Conservation (phyloP, 805 yeast species). For the Tetrapisispora pingtungensis region DNA sequence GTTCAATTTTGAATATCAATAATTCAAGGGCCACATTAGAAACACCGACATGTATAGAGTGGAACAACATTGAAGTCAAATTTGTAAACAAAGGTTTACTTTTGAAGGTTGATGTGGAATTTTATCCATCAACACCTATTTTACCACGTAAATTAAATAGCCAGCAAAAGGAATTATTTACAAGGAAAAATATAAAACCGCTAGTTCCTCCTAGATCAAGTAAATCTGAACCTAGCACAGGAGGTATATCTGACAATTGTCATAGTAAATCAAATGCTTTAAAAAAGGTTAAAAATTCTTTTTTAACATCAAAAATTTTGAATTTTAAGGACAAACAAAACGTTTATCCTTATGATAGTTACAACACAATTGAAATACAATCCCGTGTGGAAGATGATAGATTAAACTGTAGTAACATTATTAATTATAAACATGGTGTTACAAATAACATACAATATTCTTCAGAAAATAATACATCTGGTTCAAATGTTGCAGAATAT, state of each 20-base stretch:
- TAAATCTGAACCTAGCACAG: neutral
- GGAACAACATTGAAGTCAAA: conserved; percentile 7
- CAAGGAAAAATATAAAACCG: neutral
- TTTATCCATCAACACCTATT: conserved; percentile 11
- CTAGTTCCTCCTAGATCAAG: neutral
- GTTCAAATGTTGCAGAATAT: neutral
- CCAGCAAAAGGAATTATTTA: too few relatives aligned
- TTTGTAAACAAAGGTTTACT: conserved; percentile 1
- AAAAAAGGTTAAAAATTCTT: too few relatives aligned
- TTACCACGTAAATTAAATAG: conserved; percentile 7
- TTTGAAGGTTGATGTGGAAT: conserved; percentile 10
- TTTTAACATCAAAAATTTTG: too few relatives aligned
- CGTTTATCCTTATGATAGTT: too few relatives aligned
- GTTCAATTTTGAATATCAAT: neutral
- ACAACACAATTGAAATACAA: too few relatives aligned
- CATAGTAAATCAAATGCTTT: too few relatives aligned
- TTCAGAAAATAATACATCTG: too few relatives aligned
- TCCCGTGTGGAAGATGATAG: too few relatives aligned
- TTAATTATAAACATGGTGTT: neutral
- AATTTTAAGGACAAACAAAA: too few relatives aligned
- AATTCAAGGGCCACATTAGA: neutral
- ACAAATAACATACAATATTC: too few relatives aligned
- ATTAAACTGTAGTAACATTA: too few relatives aligned
- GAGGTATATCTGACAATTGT: too few relatives aligned
- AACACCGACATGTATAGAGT: conserved; percentile 6